A percentile compares a stretch with the other conserved stretches of the same genome.
Conservation (phyloP, 1,139 yeast species). For the Saccharomyces hybrid region DNA sequence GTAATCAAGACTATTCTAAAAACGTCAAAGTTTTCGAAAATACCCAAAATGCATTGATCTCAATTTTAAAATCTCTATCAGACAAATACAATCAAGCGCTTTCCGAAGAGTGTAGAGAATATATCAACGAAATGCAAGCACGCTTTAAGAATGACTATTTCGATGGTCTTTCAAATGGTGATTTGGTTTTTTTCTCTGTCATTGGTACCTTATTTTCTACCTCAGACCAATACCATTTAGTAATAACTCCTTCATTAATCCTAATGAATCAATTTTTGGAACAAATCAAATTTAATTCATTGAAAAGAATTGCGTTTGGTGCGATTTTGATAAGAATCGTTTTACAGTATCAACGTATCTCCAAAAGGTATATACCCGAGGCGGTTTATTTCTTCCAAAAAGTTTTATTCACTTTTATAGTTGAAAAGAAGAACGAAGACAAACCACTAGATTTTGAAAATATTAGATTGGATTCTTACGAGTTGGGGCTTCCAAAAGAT, state of each 20-base stretch:
- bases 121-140: constrained; percentile 43
- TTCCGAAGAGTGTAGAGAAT: constrained; percentile 48
- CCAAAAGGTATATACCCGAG: constrained; percentile 83
- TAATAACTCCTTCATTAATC: constrained; percentile 76
- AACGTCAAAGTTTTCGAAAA: constrained; percentile 24
- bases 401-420: constrained; percentile 41
- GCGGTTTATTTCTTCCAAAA: constrained; percentile 53
- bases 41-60: constrained; percentile 42
- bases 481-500: constrained; percentile 20
- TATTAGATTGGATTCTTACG: constrained; percentile 22
- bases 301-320: constrained; percentile 42
- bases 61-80: constrained; percentile 51
- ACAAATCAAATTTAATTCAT: constrained; percentile 37
- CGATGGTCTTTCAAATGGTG: constrained; percentile 31
- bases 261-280: constrained; percentile 66
- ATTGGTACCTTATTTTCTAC: constrained; percentile 81
- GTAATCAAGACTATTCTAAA: constrained; percentile 34
- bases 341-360: constrained; percentile 64
- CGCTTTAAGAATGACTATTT: constrained; percentile 34
- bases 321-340: constrained; percentile 58
- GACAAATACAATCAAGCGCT: constrained; percentile 59
- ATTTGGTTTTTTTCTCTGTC: constrained; percentile 58
- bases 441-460: constrained; percentile 2
- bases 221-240: constrained; percentile 90
- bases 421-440: constrained; percentile 21